Base-by-base conservation (phyloP, 306 rosid genomes). In the Cercis canadensis region DNA sequence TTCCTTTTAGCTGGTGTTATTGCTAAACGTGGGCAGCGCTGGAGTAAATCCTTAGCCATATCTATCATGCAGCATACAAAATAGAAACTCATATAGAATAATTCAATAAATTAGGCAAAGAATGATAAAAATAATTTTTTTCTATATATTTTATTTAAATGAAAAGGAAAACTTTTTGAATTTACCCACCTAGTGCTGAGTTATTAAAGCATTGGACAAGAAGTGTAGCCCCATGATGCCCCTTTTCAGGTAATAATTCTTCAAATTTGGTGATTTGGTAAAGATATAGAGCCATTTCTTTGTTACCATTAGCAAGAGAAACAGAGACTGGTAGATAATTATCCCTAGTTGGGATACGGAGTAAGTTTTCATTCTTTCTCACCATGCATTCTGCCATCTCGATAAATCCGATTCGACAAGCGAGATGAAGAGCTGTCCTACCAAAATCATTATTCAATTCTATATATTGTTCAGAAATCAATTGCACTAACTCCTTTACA, bases 41-140 rank as follows among this genome's bases (percentile, higher is more conserved):
- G 0, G 24, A 69, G 41, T 62, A 69, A n/a, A 54, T 56, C 41
- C 55, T 54, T 14, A 7, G 65, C 55, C 32, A 69, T 69, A 56
- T 69, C 74, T 21, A 55, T 43, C 7, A 34, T 34, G 39, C 39
- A 34, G 7, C 4, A 34, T 3, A 34, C 7, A 34, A 34, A 34
- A 34, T 34, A 34, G 7, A 34, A 34, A n/a, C n/a, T n/a, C n/a
- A n/a, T n/a, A n/a, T n/a, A n/a, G n/a, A n/a, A n/a, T n/a, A n/a
- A n/a, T n/a, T n/a, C n/a, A n/a, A n/a, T n/a, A n/a, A n/a, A n/a
- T n/a, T n/a, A n/a, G n/a, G n/a, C n/a, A n/a, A n/a, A n/a, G n/a
- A n/a, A n/a, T n/a, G n/a, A n/a, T n/a, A n/a, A n/a, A n/a, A n/a
- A n/a, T n/a, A n/a, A n/a, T n/a, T n/a, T n/a, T n/a, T n/a, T n/a